Base-by-base conservation (phyloP, 768 basidiomycete genomes). In the Tricholoma matsutake region DNA sequence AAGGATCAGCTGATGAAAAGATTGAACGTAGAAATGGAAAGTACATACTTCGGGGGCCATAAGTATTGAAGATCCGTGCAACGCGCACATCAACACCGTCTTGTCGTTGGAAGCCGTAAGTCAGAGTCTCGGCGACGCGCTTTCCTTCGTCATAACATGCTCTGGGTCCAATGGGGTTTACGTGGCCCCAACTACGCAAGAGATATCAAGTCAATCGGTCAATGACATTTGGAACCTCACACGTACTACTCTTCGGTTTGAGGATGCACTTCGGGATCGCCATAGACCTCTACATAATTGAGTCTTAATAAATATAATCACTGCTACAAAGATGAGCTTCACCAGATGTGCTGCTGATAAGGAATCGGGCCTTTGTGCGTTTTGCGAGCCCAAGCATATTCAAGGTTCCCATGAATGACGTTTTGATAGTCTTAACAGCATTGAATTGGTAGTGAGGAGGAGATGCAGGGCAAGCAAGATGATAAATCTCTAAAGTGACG, bases 131-230 rank as follows among this genome's bases (percentile, higher is more conserved):
- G 41, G 97, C 96, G 39, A 98, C 96, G 68, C 97, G 94, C 79
- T 99, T 99, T 54, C 97, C 97, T 77, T 99, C 97, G 71, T 99
- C 97, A 72, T 99, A 99, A 76, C 97, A 99, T n/a, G 96, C 96
- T 63, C 97, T 92, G 61, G 93, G 92, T 22, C 97, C 97, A 67
- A 96, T 97, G 45, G 95, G 95, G 80, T 99, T 99, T 71, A 99
- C 97, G 75, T 98, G 89, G 52, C 95, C 96, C 95, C 95, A 97
- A 75, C 93, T 94, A 59, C 28, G 57, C 31, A 55, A 35, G 28
- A 39, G 37, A 28, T 57, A 60, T 64, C 63, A 59, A 69, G 60
- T 64, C 64, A 60, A 69, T 7, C 64, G 65, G 35, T 64, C 11
- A 52, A 35, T 4, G 51, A 28, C 20, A 54, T 49, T 34, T 43